Base-by-base conservation (phyloP, 2,329 filamentous ascomycete genomes). In the Diaporthe amygdali region DNA sequence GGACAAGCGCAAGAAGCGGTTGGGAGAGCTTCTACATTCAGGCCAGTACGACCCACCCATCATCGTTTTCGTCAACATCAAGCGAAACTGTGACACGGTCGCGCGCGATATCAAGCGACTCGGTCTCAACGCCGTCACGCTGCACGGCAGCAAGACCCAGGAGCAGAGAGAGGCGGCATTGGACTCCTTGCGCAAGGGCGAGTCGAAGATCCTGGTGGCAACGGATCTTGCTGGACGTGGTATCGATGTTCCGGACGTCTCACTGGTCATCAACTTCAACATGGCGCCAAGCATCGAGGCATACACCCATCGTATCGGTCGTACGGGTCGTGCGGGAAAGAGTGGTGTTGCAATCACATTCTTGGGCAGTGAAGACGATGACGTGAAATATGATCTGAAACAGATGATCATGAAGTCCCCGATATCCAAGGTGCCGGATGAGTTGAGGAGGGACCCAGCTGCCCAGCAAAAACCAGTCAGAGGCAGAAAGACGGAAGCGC, bases 51-150 rank as follows among this genome's bases (percentile, higher is more conserved):
- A 89, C 9, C 90, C 96, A 10, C 96, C 96, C 20, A 97, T 99
- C 81, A 99, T 99, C 77, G 95, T 99, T 74, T 99, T 99, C 81
- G 96, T 99, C 89, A 99, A 99, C 83, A 98, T 98, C 90, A 98
- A 98, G 84, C 93, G 95, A 77, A 98, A 98, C 85, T 98, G 96
- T 85, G 96, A 99, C 81, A 94, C 94, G 71, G 93, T 99, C 59
- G 96, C 96, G 3, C 90, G 94, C 73, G 96, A 98, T 79, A 96
- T 99, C 85, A 96, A 97, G 79, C 89, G 93, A 66, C 96, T 96
- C 91, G 96, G 96, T 76, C 96, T 95, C 87, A 93, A 91, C 25
- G 90, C 93, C 9, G 95, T 97, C 77, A 98, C 96, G 0, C 85
- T 99, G 39, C 96, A 99, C 84, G 96, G 96, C 74, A 94, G 91